Percentiles rank a stretch among this genome's conserved stretches.
Evolutionary conservation across 306 rosid species (phyloP).

Genomic region (Prunus armeniaca): DNA sequence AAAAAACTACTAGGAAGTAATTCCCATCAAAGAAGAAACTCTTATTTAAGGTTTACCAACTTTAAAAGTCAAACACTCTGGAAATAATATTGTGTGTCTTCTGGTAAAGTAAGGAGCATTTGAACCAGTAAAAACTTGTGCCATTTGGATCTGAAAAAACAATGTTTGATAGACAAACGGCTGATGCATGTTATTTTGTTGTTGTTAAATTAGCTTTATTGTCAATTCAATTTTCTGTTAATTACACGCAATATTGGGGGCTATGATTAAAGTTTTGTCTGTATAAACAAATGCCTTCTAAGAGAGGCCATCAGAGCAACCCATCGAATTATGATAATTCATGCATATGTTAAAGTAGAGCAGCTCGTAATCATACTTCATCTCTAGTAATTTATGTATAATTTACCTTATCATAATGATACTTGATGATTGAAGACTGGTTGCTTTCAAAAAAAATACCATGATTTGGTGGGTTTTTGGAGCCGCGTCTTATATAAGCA

Average conservation of each 20-base stretch:
- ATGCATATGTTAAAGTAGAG: not conserved
- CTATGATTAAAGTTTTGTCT: not conserved
- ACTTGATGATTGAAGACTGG: not conserved
- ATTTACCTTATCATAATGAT: not conserved
- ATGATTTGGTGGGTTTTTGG: not conserved
- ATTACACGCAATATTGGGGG: not conserved
- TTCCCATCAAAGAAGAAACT: not conserved
- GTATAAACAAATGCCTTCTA: not conserved
- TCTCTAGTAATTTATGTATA: not conserved
- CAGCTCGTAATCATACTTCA: not conserved
- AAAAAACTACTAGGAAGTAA: too few relatives aligned
- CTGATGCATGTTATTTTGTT: not conserved
- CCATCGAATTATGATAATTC: not conserved
- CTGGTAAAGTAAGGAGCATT: not conserved
- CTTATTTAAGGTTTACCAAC: not conserved
- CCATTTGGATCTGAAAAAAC: not conserved
- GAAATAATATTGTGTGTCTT: not conserved
- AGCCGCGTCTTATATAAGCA: not conserved
- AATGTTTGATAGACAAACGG: not conserved
- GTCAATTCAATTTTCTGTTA: not conserved
- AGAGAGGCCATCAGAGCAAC: not conserved
- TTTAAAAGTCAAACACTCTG: not conserved
- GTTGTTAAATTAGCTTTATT: not conserved
- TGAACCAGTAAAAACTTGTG: not conserved
- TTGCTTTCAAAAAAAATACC: not conserved